Percentiles rank a stretch among this genome's conserved stretches.
Evolutionary conservation across 257 asterid species (phyloP).

Genomic region (Capsicum rhomboideum): DNA sequence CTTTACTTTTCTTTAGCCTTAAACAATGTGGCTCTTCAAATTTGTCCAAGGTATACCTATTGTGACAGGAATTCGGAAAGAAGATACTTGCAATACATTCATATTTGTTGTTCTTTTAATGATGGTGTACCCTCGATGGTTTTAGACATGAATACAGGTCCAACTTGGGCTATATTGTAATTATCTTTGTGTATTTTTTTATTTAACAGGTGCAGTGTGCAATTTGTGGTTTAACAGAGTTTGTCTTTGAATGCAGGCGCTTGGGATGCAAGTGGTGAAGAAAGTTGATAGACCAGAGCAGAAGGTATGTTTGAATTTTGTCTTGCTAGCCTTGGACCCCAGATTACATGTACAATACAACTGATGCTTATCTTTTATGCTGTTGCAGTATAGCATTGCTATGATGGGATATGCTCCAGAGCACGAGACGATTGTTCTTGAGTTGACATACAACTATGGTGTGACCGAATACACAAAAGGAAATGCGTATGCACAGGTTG

Average conservation of each 20-base stretch:
- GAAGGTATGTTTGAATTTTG: slow-evolving; percentile 34
- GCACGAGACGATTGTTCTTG: slow-evolving; percentile 70
- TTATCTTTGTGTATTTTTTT: background rate
- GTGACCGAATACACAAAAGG: slow-evolving; percentile 94
- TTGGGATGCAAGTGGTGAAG: slow-evolving; percentile 80
- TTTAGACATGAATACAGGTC: background rate
- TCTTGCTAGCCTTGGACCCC: background rate
- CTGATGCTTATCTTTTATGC: background rate
- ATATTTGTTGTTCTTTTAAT: background rate
- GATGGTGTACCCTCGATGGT: background rate
- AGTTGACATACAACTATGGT: slow-evolving; percentile 92
- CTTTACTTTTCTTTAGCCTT: background rate
- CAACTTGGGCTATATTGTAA: background rate
- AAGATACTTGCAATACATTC: background rate
- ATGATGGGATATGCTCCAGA: slow-evolving; percentile 97
- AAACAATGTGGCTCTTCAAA: background rate
- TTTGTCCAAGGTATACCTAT: background rate
- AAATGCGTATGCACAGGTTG: slow-evolving; percentile 97
- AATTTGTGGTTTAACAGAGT: background rate
- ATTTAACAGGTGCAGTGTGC: background rate
- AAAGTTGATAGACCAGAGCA: slow-evolving; percentile 85
- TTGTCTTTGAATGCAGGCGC: slow-evolving; percentile 43
- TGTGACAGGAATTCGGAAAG: background rate
- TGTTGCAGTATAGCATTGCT: slow-evolving; percentile 73
- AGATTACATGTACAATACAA: background rate